A percentile compares a stretch with the other conserved stretches of the same genome.
Conservation (phyloP, 2,329 filamentous ascomycete genomes). For the Fusarium tjaetaba region DNA sequence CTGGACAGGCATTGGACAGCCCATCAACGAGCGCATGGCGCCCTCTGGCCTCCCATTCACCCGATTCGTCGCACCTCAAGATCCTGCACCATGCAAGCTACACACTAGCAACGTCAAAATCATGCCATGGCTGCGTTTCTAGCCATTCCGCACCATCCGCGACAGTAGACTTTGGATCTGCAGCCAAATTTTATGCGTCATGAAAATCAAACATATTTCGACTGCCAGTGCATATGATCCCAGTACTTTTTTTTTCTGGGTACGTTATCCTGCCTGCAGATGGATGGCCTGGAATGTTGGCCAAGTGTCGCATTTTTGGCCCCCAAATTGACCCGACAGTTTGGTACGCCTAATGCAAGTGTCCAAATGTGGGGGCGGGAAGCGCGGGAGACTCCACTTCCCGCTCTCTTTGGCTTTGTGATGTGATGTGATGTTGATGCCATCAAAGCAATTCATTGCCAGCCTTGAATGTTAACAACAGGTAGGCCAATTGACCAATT, state of each 20-base stretch:
- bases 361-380: slow-evolving; percentile 5
- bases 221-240: neutral
- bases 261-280: slow-evolving; percentile 12
- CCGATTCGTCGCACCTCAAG: slow-evolving; percentile 4
- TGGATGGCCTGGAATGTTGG: slow-evolving; percentile 10
- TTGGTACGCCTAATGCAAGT: slow-evolving; percentile 23
- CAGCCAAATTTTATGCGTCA: neutral
- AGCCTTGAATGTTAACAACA: neutral
- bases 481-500: neutral
- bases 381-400: slow-evolving; percentile 10
- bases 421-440: neutral
- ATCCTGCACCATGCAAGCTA: neutral
- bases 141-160: neutral
- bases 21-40: neutral
- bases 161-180: neutral
- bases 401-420: neutral
- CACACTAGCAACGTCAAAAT: neutral
- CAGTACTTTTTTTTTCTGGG: slow-evolving; percentile 11
- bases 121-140: neutral
- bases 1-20: neutral
- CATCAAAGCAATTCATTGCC: neutral
- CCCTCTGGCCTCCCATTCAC: neutral
- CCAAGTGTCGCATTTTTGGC: slow-evolving; percentile 15
- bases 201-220: slow-evolving; percentile 29
- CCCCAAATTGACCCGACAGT: slow-evolving; percentile 18